These are phyloP conservation scores for Backusella liffmaniae DNA, from an alignment of 192 early-diverging fungal genomes.

Conservation along the genomic window DNA sequence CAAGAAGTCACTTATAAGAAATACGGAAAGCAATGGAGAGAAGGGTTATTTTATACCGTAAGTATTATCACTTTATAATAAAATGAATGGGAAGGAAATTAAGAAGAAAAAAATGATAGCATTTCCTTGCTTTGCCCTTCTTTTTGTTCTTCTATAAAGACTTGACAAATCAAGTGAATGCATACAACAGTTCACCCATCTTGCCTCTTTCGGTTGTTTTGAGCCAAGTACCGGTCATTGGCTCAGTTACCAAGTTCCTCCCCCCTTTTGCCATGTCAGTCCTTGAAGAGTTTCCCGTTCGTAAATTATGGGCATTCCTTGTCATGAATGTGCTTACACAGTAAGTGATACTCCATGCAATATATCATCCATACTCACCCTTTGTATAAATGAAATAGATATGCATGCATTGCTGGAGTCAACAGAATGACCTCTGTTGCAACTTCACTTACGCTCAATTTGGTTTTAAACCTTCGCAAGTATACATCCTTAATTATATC, in stretches of 20 bases:
- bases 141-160: constrained; percentile 76
- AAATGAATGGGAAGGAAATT: neutral
- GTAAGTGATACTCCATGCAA: constrained; percentile 41
- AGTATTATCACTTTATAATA: constrained; percentile 1
- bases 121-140: constrained; percentile 76
- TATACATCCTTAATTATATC: constrained; percentile 80
- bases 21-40: constrained; percentile 83
- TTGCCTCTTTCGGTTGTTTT: constrained; percentile 26
- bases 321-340: constrained; percentile 75
- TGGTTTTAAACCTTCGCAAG: constrained; percentile 86
- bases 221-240: constrained; percentile 1
- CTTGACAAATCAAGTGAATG: constrained; percentile 52
- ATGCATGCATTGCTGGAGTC: constrained; percentile 87
- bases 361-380: neutral
- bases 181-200: constrained; percentile 58
- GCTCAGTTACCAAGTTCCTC: neutral
- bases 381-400: constrained; percentile 36
- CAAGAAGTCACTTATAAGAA: constrained; percentile 79
- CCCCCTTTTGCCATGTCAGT: neutral
- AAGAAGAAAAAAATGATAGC: constrained; percentile 40
- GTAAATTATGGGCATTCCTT: constrained; percentile 72
- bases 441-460: constrained; percentile 79
- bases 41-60: constrained; percentile 86
- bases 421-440: constrained; percentile 77
- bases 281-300: constrained; percentile 35